A percentile compares a stretch with the other conserved stretches of the same genome.
Evolutionary conservation across 495 filamentous ascomycete species (phyloP).

Genomic region (Echria macrotheca): DNA sequence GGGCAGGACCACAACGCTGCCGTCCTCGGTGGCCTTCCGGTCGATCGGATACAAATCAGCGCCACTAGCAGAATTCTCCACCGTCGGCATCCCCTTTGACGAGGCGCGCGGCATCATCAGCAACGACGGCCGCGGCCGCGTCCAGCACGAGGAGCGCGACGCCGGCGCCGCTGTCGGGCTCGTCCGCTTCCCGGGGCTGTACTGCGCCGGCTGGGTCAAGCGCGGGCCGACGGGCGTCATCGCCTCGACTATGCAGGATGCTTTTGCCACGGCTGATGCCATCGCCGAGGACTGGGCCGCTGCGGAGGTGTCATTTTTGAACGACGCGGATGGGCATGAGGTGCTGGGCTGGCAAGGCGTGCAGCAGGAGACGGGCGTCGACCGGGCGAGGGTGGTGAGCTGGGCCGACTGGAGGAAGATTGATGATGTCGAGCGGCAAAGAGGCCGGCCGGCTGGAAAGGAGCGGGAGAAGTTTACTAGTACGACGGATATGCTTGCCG

Average conservation of each 20-base stretch:
- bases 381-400: conserved; percentile 46
- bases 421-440: conserved; percentile 67
- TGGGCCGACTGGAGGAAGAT: conserved; percentile 89
- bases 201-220: conserved; percentile 96
- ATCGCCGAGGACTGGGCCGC: conserved; percentile 71
- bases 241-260: conserved; percentile 92
- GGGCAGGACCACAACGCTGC: conserved; percentile 36
- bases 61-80: conserved; percentile 65
- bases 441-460: conserved; percentile 64
- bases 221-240: conserved; percentile 93
- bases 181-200: conserved; percentile 64
- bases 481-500: conserved; percentile 72
- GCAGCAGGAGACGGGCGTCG: conserved; percentile 32
- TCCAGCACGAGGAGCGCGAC: conserved; percentile 35
- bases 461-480: conserved; percentile 77
- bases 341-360: conserved; percentile 72
- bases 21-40: conserved; percentile 70
- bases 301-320: conserved; percentile 42
- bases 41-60: conserved; percentile 89
- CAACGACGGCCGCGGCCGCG: conserved; percentile 77
- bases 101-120: conserved; percentile 65
- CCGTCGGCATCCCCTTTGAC: conserved; percentile 79
- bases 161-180: conserved; percentile 23
- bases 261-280: conserved; percentile 80
- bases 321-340: conserved; percentile 30